Evolutionary conservation across 1,139 yeast species (phyloP).

Genomic region (Yamadazyma atlantica): DNA sequence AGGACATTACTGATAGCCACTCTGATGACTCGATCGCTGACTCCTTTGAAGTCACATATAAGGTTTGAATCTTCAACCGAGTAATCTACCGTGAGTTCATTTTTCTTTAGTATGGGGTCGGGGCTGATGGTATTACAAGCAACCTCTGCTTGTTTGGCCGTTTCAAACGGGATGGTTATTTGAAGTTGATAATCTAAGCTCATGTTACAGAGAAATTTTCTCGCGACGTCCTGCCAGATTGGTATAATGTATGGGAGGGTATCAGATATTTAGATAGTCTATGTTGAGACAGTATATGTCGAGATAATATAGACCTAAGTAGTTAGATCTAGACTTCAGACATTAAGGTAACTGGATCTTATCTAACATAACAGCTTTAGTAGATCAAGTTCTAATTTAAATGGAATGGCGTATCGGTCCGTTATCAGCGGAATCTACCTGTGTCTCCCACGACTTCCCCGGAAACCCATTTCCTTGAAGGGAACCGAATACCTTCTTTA

Average conservation of each 20-base stretch:
- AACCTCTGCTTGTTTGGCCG: conserved; percentile 57
- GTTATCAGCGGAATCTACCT: background rate
- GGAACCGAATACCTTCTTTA: background rate
- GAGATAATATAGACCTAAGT: too few species aligned
- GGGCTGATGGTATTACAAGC: conserved; percentile 63
- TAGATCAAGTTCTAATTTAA: too few species aligned
- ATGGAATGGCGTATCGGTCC: too few species aligned
- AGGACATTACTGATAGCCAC: conserved; percentile 70
- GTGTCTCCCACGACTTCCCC: conserved; percentile 8
- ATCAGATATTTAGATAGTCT: too few species aligned
- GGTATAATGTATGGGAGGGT: too few species aligned
- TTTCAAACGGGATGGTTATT: conserved; percentile 60
- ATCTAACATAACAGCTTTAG: too few species aligned
- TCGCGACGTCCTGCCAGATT: too few species aligned
- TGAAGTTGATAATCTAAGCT: conserved; percentile 7
- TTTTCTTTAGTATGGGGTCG: conserved; percentile 74
- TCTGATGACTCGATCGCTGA: conserved; percentile 62
- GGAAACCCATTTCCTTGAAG: conserved; percentile 14
- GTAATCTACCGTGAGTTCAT: conserved; percentile 52
- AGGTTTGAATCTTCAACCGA: conserved; percentile 27
- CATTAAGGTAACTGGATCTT: too few species aligned
- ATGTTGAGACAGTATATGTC: too few species aligned
- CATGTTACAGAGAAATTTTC: conserved; percentile 2
- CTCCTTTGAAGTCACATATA: conserved; percentile 49
- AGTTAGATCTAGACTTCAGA: too few species aligned